Evolutionary conservation across 805 yeast genomes (phyloP).

Genomic region (Kluyveromyces lactis): DNA sequence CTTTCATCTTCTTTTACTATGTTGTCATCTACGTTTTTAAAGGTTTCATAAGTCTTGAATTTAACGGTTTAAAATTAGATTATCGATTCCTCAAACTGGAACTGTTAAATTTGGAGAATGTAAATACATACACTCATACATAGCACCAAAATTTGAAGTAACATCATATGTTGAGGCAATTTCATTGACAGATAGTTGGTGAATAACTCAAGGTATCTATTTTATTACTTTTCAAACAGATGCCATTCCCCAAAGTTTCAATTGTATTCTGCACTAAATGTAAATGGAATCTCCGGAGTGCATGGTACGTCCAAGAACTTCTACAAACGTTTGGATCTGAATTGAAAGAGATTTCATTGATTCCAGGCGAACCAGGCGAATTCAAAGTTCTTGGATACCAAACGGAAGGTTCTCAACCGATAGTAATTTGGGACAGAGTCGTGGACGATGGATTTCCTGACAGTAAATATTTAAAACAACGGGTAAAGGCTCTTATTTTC

Average conservation of each 20-base stretch:
- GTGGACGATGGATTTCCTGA: slow-evolving; percentile 76
- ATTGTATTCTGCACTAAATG: slow-evolving; percentile 76
- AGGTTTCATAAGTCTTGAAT: background rate
- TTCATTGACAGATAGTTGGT: no score
- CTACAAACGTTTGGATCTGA: slow-evolving; percentile 66
- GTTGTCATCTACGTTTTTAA: background rate
- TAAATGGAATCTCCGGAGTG: slow-evolving; percentile 82
- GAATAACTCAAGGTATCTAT: no score
- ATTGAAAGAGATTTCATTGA: slow-evolving; percentile 46
- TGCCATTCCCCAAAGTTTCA: slow-evolving; percentile 49
- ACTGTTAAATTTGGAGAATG: no score
- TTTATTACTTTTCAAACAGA: no score
- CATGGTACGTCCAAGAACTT: slow-evolving; percentile 82
- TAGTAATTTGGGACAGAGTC: slow-evolving; percentile 52
- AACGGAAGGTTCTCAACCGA: slow-evolving; percentile 25
- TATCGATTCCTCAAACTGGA: no score
- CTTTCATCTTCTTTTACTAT: background rate
- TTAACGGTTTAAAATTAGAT: background rate
- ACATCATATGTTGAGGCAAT: no score
- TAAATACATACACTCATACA: no score
- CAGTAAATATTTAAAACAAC: slow-evolving; percentile 65
- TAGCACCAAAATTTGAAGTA: no score
- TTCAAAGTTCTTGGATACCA: slow-evolving; percentile 46
- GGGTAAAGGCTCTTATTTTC: slow-evolving; percentile 42
- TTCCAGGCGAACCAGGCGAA: slow-evolving; percentile 44